Base-by-base conservation (phyloP, 2,329 filamentous ascomycete species). In the Trichoderma arundinaceum region DNA sequence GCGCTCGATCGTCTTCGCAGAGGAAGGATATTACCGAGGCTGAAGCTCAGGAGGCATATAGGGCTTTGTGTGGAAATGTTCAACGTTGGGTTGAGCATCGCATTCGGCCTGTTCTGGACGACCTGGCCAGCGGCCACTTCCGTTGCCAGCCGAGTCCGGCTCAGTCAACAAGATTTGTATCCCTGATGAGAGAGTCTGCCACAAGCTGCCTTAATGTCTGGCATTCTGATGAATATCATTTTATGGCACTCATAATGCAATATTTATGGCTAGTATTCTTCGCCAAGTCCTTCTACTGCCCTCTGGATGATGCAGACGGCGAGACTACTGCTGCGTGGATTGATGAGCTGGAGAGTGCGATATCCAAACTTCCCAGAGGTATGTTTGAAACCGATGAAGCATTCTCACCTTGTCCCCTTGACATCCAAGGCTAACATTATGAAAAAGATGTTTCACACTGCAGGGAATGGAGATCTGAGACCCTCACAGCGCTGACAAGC, bases 391-490 rank as follows among this genome's bases (percentile, higher is more conserved):
- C 38, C 8, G 4, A 28, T 51, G 13, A 17, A 51, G 12, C 17
- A 48, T 41, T 39, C 61, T 32, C 7, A 33, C 28, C 19, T 12
- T 2, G 12, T 35, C 10, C 6, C 12, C 43, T 32, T 17, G n/a
- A 15, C 28, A 41, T 41, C 35, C 19, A 22, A 63, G 38, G 54
- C 66, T 67, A 60, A 70, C 56, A 56, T 35, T 48, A 9, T 43
- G 8, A 64, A 12, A 44, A 35, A 78, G 77, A 77, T 59, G 61
- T 70, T 48, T 73, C 71, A 35, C 76, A 76, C 22, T 77, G 75
- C 56, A 74, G 77, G 52, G 72, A 77, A 69, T 78, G 77, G 77
- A 73, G 77, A 56, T 74, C 74, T 67, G 77, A 78, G 60, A 78
- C 77, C 7, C 72, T 78, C 49, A 72, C 71, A 22, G 75, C 77